A percentile compares a stretch with the other conserved stretches of the same genome.
Conservation (phyloP, 768 basidiomycete species). For the Mycena latifolia region DNA sequence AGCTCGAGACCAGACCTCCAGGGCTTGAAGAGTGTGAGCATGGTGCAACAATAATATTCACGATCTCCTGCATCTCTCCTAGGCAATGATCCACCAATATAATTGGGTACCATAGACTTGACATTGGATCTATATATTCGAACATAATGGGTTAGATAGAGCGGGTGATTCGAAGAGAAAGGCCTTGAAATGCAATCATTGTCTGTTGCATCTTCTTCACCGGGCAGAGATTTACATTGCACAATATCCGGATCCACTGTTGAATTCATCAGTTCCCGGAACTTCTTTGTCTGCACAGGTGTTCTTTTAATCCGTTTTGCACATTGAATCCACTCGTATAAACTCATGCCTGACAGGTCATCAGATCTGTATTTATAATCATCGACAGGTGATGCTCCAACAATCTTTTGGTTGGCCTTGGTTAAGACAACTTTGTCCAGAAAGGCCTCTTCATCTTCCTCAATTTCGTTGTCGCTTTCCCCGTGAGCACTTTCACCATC, state of each 20-base stretch:
- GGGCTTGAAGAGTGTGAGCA: conserved; percentile 38
- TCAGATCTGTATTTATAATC: conserved; percentile 1
- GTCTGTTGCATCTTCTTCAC: too few relatives aligned
- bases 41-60: conserved; percentile 43
- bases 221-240: too few relatives aligned
- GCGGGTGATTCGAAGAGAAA: neutral
- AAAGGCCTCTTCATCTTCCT: neutral
- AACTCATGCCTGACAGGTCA: neutral
- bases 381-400: conserved; percentile 7
- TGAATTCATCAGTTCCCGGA: neutral
- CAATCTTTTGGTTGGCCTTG: neutral
- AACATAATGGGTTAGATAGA: neutral
- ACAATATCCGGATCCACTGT: accelerated
- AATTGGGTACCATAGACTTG: conserved; percentile 39
- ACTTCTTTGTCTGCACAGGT: too few relatives aligned
- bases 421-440: too few relatives aligned
- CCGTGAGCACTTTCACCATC: neutral
- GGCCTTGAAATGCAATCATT: neutral
- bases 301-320: neutral
- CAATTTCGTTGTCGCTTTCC: neutral
- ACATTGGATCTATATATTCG: neutral
- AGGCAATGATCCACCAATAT: conserved; percentile 46
- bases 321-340: neutral
- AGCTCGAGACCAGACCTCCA: too few relatives aligned
- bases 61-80: conserved; percentile 45